These are phyloP conservation scores for Stephania cephalantha DNA, from an alignment of 164 flowering plant species.

Conservation along the genomic window DNA sequence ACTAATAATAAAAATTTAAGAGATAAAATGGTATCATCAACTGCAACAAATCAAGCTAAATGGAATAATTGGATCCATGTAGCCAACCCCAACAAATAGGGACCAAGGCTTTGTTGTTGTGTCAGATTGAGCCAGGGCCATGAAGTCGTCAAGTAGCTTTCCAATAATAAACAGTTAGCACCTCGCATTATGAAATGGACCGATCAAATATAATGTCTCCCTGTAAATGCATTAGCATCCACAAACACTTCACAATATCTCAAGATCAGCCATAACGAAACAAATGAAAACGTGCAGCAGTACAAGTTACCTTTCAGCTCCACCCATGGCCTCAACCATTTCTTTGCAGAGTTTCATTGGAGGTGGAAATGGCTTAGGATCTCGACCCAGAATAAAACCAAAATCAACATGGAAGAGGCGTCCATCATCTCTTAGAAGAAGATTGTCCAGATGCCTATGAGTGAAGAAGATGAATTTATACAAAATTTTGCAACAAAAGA, in stretches of 20 bases:
- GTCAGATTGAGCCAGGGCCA: background rate
- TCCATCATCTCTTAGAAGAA: slow-evolving; percentile 93
- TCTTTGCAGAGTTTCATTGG: slow-evolving; percentile 99
- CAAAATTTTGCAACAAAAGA: background rate
- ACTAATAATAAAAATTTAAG: too few relatives aligned
- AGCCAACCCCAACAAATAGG: too few relatives aligned
- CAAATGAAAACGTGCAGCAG: background rate
- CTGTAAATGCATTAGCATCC: background rate
- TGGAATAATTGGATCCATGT: too few relatives aligned
- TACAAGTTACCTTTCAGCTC: slow-evolving; percentile 79
- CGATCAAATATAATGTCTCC: background rate
- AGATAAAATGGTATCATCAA: too few relatives aligned
- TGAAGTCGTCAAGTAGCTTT: background rate
- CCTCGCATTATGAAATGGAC: background rate
- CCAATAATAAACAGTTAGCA: background rate
- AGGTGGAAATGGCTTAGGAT: slow-evolving; percentile 98
- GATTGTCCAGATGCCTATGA: slow-evolving; percentile 91
- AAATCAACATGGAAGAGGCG: slow-evolving; percentile 99
- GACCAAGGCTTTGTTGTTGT: too few relatives aligned
- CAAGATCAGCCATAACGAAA: background rate
- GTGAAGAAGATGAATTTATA: slow-evolving; percentile 15
- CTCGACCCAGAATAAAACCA: slow-evolving; percentile 92
- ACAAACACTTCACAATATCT: background rate
- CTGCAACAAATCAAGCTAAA: too few relatives aligned
- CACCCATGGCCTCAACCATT: slow-evolving; percentile 99